phyloP scores from a whole-genome alignment of 1,284 basidiomycete genomes.

The Rhizoctonia solani region DNA sequence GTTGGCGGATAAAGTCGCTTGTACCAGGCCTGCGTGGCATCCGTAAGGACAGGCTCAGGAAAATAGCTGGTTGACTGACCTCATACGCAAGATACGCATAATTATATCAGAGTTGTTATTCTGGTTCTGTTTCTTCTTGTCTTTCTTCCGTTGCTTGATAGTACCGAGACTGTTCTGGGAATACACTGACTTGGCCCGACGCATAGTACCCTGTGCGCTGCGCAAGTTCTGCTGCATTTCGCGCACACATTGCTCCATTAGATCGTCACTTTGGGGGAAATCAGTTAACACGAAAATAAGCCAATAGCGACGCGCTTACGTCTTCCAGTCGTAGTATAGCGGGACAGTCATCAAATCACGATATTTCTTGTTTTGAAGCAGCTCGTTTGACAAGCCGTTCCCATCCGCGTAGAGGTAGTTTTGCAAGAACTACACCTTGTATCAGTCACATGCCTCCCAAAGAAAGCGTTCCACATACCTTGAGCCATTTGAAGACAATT shows the following conservation, averaged over 20 bases:
- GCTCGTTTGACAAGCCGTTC: conserved; percentile 85
- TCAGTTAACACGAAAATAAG: conserved; percentile 37
- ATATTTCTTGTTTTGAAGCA: conserved; percentile 95
- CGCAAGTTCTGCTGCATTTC: conserved; percentile 85
- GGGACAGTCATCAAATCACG: conserved; percentile 88
- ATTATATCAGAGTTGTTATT: conserved; percentile 82
- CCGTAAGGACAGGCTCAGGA: too few relatives aligned
- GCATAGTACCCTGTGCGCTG: conserved; percentile 66
- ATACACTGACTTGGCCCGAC: conserved; percentile 89
- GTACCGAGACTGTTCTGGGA: conserved; percentile 91
- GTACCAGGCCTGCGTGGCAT: conserved; percentile 4
- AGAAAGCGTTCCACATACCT: too few relatives aligned
- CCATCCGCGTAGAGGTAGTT: conserved; percentile 97
- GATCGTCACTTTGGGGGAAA: conserved; percentile 63
- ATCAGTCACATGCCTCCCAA: neutral
- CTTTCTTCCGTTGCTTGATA: conserved; percentile 91
- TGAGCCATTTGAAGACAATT: conserved; percentile 97
- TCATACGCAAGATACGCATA: conserved; percentile 89
- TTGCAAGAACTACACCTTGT: conserved; percentile 69
- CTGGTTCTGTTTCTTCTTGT: conserved; percentile 77
- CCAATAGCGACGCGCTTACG: conserved; percentile 54
- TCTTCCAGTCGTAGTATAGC: conserved; percentile 92
- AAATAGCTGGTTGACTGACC: conserved; percentile 56
- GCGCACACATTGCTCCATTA: conserved; percentile 96
- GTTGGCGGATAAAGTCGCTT: conserved; percentile 29